Conservation (phyloP, 2,329 filamentous ascomycete genomes). For the Endocalyx cinctus region DNA sequence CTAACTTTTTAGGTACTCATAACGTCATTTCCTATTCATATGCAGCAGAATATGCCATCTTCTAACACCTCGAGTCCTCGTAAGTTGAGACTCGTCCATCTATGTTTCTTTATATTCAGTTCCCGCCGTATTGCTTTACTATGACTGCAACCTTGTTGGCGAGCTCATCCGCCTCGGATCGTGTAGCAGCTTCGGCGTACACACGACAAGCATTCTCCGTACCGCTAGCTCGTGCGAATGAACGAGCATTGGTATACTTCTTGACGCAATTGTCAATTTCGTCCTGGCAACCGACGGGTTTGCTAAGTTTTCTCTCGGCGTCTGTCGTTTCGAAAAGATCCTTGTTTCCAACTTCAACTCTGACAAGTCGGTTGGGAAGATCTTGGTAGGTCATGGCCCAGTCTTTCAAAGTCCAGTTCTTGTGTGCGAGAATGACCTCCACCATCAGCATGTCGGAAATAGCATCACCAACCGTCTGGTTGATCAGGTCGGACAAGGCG, state of each 20-base stretch:
- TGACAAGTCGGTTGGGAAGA: slow-evolving; percentile 90
- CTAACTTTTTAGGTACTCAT: too few species aligned
- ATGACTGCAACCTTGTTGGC: slow-evolving; percentile 76
- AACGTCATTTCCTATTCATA: too few species aligned
- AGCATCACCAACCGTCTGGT: slow-evolving; percentile 96
- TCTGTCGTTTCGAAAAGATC: slow-evolving; percentile 86
- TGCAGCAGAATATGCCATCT: too few species aligned
- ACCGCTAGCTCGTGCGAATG: slow-evolving; percentile 87
- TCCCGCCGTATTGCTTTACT: slow-evolving; percentile 57
- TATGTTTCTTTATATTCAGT: too few species aligned
- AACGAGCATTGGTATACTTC: slow-evolving; percentile 85
- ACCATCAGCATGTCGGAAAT: slow-evolving; percentile 94
- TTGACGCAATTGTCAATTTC: slow-evolving; percentile 84
- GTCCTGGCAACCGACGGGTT: slow-evolving; percentile 72
- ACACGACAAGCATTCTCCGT: slow-evolving; percentile 96
- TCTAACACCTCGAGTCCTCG: too few species aligned
- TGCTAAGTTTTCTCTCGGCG: slow-evolving; percentile 81
- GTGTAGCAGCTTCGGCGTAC: slow-evolving; percentile 89
- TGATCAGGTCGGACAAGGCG: slow-evolving; percentile 86
- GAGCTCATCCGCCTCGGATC: slow-evolving; percentile 85
- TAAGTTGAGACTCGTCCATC: too few species aligned
- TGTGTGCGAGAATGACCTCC: slow-evolving; percentile 93
- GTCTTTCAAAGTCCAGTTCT: slow-evolving; percentile 82
- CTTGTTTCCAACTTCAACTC: slow-evolving; percentile 84
- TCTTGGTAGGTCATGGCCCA: slow-evolving; percentile 93